Evolutionary conservation across 2,329 filamentous ascomycete genomes (phyloP).

Genomic region (Aspergillaceae sp.): DNA sequence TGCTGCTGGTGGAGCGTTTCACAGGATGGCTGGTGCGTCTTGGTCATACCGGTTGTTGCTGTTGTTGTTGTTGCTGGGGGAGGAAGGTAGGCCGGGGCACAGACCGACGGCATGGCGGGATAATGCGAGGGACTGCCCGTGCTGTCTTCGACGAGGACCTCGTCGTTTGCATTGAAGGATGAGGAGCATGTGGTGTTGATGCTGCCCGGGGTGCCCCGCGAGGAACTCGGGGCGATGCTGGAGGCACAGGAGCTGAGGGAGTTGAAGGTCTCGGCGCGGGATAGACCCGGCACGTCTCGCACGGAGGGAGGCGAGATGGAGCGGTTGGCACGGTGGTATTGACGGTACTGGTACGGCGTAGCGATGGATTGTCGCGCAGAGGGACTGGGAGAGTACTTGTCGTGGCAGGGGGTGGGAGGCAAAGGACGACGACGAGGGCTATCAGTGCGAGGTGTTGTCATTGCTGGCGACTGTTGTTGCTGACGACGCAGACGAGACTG

Average conservation of each 20-base stretch:
- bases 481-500: conserved; percentile 8
- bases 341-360: conserved; percentile 18
- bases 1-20: conserved; percentile 18
- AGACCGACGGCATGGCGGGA: conserved; percentile 22
- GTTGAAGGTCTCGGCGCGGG: conserved; percentile 32
- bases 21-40: conserved; percentile 18
- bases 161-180: conserved; percentile 26
- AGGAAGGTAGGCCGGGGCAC: conserved; percentile 12
- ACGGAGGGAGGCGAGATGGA: conserved; percentile 38
- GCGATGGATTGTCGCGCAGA: conserved; percentile 19
- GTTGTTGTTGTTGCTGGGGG: too few species aligned
- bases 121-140: conserved; percentile 27
- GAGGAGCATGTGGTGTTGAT: conserved; percentile 23
- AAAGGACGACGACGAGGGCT: conserved; percentile 18
- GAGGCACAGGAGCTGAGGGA: conserved; percentile 38
- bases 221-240: conserved; percentile 33
- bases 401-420: conserved; percentile 19
- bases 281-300: conserved; percentile 36
- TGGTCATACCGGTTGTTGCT: too few species aligned
- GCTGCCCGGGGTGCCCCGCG: conserved; percentile 36
- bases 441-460: conserved; percentile 3
- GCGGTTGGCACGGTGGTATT: conserved; percentile 19
- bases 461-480: conserved; percentile 23
- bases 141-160: conserved; percentile 27
- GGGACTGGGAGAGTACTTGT: conserved; percentile 22